These are phyloP conservation scores for Plasmodium gonderi DNA, from an alignment of 169 alveolate genomes.

Conservation along the genomic window DNA sequence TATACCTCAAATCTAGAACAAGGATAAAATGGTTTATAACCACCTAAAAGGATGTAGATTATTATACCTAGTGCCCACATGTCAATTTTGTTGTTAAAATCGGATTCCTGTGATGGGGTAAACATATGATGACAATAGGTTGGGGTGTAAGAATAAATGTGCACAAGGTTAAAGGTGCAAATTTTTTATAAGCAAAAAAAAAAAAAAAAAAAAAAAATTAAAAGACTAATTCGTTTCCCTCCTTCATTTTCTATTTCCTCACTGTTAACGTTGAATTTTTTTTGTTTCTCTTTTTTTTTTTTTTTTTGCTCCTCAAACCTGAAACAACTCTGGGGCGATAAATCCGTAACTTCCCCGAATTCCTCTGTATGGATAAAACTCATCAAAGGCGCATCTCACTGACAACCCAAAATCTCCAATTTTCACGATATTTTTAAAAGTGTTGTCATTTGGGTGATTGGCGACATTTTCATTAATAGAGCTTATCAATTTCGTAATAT, in stretches of 20 bases:
- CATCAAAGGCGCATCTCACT: conserved; percentile 46
- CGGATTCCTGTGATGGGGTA: conserved; percentile 37
- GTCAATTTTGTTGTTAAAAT: conserved; percentile 75
- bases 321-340: conserved; percentile 80
- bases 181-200: background rate
- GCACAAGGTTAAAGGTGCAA: background rate
- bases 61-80: conserved; percentile 81
- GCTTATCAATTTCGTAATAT: conserved; percentile 14
- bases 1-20: conserved; percentile 67
- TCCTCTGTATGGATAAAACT: conserved; percentile 67
- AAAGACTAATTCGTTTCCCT: background rate
- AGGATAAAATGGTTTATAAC: conserved; percentile 81
- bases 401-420: conserved; percentile 70
- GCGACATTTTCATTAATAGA: conserved; percentile 19
- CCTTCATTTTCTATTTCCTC: background rate
- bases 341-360: conserved; percentile 78
- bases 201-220: background rate
- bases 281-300: no score
- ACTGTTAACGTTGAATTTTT: background rate
- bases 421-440: conserved; percentile 35
- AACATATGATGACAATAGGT: background rate
- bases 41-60: conserved; percentile 72
- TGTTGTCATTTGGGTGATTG: background rate
- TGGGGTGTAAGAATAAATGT: background rate
- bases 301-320: conserved; percentile 7